phyloP scores from a whole-genome alignment of 1,284 basidiomycete species.

The Afroboletus lepidellus region DNA sequence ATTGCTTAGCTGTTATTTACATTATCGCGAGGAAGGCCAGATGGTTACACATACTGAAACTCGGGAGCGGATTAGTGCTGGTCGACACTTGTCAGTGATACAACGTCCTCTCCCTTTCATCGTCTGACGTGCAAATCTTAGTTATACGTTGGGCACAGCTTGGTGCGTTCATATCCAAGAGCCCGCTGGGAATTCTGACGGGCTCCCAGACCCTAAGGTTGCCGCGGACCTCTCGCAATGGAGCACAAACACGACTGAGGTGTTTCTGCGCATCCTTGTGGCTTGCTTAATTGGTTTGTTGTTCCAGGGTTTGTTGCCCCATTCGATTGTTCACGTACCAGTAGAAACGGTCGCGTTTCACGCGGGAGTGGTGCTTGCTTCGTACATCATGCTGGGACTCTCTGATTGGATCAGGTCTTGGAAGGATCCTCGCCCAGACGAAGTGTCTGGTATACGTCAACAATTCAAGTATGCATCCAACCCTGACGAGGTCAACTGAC shows the following conservation, averaged over 20 bases:
- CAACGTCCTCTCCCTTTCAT: not conserved
- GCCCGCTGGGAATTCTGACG: not conserved
- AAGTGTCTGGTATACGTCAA: conserved; percentile 52
- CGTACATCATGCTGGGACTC: conserved; percentile 47
- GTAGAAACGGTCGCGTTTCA: conserved; percentile 75
- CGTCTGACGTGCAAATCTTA: conserved; percentile 30
- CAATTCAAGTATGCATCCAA: conserved; percentile 49
- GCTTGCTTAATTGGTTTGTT: conserved; percentile 60
- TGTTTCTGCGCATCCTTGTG: conserved; percentile 56
- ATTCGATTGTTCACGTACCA: not conserved
- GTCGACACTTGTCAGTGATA: conserved; percentile 67
- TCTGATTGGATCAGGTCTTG: conserved; percentile 36
- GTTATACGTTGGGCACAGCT: conserved; percentile 77
- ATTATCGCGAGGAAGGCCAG: conserved; percentile 49
- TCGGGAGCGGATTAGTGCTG: conserved; percentile 56
- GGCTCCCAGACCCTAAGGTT: conserved; percentile 38
- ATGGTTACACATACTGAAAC: conserved; percentile 53
- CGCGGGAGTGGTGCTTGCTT: conserved; percentile 57
- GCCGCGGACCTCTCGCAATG: conserved; percentile 41
- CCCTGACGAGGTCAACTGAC: not conserved
- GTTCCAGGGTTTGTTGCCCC: not conserved
- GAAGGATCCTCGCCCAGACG: conserved; percentile 4
- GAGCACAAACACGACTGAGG: conserved; percentile 45
- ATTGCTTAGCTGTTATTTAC: conserved; percentile 6
- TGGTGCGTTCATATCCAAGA: conserved; percentile 35